Percentiles rank a stretch among this genome's conserved stretches.
Conservation (phyloP, 257 asterid species). For the Knoxia roxburghii region DNA sequence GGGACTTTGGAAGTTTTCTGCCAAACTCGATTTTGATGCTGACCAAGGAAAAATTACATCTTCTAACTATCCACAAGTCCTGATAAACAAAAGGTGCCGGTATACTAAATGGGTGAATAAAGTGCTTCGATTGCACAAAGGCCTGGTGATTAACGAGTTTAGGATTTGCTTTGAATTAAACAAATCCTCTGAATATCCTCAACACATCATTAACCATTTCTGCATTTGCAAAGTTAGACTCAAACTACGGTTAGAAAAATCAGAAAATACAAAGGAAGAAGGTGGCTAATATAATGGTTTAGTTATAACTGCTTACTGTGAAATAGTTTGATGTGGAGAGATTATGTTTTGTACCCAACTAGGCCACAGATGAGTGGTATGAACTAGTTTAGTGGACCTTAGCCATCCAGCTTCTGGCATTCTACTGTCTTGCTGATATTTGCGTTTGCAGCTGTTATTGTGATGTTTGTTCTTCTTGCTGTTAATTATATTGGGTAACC, state of each 20-base stretch:
- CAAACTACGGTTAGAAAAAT: neutral
- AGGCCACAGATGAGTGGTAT: neutral
- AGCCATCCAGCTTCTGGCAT: neutral
- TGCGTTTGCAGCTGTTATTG: conserved; percentile 63
- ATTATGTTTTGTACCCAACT: neutral
- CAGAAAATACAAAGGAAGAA: neutral
- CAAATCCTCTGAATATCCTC: neutral
- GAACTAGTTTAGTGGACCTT: neutral
- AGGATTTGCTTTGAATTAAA: neutral
- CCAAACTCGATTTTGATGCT: too few relatives aligned
- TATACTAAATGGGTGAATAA: neutral
- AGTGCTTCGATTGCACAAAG: neutral
- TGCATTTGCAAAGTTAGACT: neutral
- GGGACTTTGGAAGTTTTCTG: too few relatives aligned
- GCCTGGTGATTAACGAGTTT: neutral
- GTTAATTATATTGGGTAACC: conserved; percentile 92
- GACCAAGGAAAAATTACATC: too few relatives aligned
- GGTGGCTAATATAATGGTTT: neutral
- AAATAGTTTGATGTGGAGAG: neutral
- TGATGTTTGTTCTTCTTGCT: conserved; percentile 79
- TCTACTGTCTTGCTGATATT: conserved; percentile 27
- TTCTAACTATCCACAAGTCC: too few relatives aligned
- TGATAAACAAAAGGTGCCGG: too few relatives aligned
- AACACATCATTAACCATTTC: neutral
- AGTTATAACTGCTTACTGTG: neutral